Evolutionary conservation across 257 asterid genomes (phyloP).

Genomic region (Verbena officinalis): DNA sequence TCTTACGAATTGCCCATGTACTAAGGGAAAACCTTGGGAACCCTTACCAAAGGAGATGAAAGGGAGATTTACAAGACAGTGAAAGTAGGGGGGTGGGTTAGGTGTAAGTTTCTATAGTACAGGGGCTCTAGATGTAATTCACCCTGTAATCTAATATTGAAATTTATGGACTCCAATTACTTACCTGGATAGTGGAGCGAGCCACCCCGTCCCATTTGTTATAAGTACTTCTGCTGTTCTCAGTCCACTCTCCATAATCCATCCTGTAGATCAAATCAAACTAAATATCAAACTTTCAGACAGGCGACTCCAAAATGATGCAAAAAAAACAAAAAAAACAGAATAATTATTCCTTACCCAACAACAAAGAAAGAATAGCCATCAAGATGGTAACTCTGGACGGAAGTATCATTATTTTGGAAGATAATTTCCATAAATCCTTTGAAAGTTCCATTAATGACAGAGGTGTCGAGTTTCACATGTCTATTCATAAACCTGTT

Average conservation of each 20-base stretch:
- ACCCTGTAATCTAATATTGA: too few species aligned
- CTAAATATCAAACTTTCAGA: constrained; percentile 20
- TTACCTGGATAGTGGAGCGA: constrained; percentile 91
- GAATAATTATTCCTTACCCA: constrained; percentile 59
- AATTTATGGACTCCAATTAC: constrained; percentile 36
- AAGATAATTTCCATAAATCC: constrained; percentile 91
- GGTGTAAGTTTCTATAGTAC: too few species aligned
- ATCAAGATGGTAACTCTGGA: constrained; percentile 87
- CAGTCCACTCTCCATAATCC: constrained; percentile 94
- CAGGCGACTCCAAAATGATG: constrained; percentile 13
- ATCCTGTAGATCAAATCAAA: constrained; percentile 51
- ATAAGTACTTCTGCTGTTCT: constrained; percentile 82
- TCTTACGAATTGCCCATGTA: too few species aligned
- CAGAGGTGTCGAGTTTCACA: constrained; percentile 74
- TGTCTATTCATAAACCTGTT: constrained; percentile 75
- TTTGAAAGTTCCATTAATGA: constrained; percentile 83
- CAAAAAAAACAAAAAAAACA: neutral
- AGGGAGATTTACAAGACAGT: too few species aligned
- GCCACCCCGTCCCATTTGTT: constrained; percentile 99
- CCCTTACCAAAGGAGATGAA: too few species aligned
- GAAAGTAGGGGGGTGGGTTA: too few species aligned
- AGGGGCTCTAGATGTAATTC: too few species aligned
- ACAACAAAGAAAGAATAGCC: constrained; percentile 95
- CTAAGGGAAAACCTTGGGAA: too few species aligned
- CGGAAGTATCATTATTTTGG: constrained; percentile 81